Percentiles rank a stretch among this genome's conserved stretches.
Conservation (phyloP, 805 yeast species). For the Candida saitoana region DNA sequence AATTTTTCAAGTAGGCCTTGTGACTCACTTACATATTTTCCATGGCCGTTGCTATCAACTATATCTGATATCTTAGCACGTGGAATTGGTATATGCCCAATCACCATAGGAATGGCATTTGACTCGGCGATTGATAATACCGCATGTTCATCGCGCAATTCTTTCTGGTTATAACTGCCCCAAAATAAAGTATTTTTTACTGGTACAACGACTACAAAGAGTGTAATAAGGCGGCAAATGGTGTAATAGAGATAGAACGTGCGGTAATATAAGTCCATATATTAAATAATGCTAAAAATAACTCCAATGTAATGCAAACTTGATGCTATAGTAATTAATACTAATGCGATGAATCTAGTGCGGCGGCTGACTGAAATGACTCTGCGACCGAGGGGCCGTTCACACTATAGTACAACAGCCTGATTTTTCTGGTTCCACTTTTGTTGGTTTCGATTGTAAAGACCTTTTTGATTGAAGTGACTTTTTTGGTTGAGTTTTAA, state of each 20-base stretch:
- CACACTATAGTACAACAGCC: constrained; percentile 18
- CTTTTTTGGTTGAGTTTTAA: background rate
- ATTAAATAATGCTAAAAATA: background rate
- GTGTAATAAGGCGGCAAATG: background rate
- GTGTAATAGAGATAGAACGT: background rate
- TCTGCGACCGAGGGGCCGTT: background rate
- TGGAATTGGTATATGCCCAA: too few species aligned
- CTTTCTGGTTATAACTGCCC: too few species aligned
- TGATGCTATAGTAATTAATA: background rate
- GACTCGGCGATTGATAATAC: too few species aligned
- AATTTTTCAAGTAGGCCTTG: too few species aligned
- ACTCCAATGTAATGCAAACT: background rate
- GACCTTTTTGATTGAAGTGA: background rate
- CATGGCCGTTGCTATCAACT: too few species aligned
- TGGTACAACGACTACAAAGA: background rate
- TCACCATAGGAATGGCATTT: too few species aligned
- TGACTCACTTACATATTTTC: too few species aligned
- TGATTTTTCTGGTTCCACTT: constrained; percentile 2
- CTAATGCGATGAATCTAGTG: background rate
- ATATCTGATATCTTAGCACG: too few species aligned
- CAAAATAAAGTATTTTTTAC: background rate
- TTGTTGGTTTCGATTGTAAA: background rate
- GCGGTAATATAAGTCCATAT: background rate
- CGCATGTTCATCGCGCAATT: too few species aligned
- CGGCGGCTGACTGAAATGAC: too few species aligned